Conservation (phyloP, 108 stramenopile species). For the Skeletonema tropicum region DNA sequence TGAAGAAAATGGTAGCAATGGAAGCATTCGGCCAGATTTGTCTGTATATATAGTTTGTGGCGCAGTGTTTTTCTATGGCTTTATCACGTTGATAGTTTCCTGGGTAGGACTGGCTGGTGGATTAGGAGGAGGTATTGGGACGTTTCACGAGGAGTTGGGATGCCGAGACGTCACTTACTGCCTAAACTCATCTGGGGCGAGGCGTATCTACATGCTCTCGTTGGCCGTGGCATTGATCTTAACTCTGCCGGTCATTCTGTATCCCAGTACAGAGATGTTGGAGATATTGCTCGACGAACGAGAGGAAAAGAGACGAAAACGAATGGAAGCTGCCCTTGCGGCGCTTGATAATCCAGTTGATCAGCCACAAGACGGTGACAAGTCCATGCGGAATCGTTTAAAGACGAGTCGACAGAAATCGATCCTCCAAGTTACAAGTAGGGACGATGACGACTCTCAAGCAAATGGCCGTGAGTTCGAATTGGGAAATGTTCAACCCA, state of each 20-base stretch:
- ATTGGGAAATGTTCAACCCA: not conserved
- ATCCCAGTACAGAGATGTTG: constrained; percentile 54
- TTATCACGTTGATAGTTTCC: constrained; percentile 41
- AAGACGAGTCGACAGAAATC: not conserved
- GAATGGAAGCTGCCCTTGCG: constrained; percentile 15
- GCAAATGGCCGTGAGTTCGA: not conserved
- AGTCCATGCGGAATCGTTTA: not conserved
- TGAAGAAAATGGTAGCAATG: not conserved
- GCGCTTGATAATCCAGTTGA: not conserved
- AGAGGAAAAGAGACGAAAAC: constrained; percentile 34
- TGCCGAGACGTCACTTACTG: constrained; percentile 51
- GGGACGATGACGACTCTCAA: not conserved
- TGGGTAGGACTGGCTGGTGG: constrained; percentile 53
- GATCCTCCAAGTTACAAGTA: not conserved
- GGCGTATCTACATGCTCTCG: constrained; percentile 49
- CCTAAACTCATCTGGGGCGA: constrained; percentile 31
- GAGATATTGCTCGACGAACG: constrained; percentile 53
- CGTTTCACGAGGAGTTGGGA: constrained; percentile 43
- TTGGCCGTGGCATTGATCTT: constrained; percentile 47
- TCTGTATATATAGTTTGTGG: constrained; percentile 42
- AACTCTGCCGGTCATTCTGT: constrained; percentile 54
- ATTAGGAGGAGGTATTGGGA: constrained; percentile 49
- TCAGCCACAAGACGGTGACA: not conserved
- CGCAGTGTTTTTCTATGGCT: constrained; percentile 47
- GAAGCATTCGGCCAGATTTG: constrained; percentile 3